Conservation (phyloP, 2,329 filamentous ascomycete genomes). For the Sporothrix humicola region DNA sequence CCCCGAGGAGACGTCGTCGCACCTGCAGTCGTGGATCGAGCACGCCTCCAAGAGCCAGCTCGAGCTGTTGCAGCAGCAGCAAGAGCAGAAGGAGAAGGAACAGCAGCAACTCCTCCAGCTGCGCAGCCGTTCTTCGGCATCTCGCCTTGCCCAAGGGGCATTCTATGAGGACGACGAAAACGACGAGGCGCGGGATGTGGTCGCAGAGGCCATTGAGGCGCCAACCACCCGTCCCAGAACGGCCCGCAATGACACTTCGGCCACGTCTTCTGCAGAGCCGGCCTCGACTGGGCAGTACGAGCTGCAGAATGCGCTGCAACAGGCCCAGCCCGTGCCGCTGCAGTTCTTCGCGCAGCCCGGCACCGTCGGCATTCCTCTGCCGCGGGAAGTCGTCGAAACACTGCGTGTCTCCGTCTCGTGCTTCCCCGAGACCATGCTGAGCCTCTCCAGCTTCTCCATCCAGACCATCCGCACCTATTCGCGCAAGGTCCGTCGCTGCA, state of each 20-base stretch:
- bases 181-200: background rate
- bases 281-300: background rate
- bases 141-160: background rate
- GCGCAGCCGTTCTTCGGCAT: background rate
- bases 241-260: background rate
- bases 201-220: constrained; percentile 6
- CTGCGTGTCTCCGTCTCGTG: constrained; percentile 60
- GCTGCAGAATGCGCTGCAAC: constrained; percentile 6
- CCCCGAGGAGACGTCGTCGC: constrained; percentile 29
- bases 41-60: constrained; percentile 30
- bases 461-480: constrained; percentile 64
- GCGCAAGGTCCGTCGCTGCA: constrained; percentile 56
- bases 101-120: background rate
- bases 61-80: constrained; percentile 1
- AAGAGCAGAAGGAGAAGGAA: background rate
- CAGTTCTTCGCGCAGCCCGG: constrained; percentile 13
- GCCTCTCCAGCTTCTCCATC: constrained; percentile 60
- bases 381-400: constrained; percentile 60
- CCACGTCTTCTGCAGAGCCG: background rate
- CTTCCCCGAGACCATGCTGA: constrained; percentile 65
- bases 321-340: constrained; percentile 16
- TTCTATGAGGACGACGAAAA: constrained; percentile 25
- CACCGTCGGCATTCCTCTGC: constrained; percentile 51
- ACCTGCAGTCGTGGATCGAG: constrained; percentile 35
- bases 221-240: background rate